Percentiles rank a stretch among this genome's conserved stretches.
These are phyloP conservation scores for Candida anutae DNA, from an alignment of 1,139 yeast species.

Conservation along the genomic window DNA sequence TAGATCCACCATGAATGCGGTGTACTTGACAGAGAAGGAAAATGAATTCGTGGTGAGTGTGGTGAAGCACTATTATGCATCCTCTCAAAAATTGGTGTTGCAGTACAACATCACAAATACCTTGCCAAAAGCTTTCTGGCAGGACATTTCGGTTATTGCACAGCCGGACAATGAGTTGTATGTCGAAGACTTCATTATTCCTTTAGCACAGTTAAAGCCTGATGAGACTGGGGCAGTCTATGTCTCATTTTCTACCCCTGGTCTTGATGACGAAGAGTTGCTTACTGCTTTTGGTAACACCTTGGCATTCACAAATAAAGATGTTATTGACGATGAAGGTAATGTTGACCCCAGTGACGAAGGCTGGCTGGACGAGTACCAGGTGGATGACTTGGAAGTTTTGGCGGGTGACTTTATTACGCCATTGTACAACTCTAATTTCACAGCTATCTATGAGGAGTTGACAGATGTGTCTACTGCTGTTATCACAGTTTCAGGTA, in stretches of 20 bases:
- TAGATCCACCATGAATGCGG: conserved; percentile 54
- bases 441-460: conserved; percentile 68
- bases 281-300: conserved; percentile 59
- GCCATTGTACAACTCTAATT: conserved; percentile 75
- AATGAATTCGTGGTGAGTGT: conserved; percentile 89
- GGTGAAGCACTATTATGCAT: conserved; percentile 69
- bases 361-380: conserved; percentile 92
- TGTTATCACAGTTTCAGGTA: conserved; percentile 31
- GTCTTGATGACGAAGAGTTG: conserved; percentile 28
- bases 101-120: conserved; percentile 87
- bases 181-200: conserved; percentile 66
- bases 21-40: conserved; percentile 81
- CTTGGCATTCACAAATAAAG: conserved; percentile 71
- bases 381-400: conserved; percentile 72
- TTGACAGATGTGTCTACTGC: conserved; percentile 33
- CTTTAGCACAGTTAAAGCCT: conserved; percentile 68
- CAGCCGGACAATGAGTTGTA: conserved; percentile 56
- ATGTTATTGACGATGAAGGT: conserved; percentile 68
- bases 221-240: conserved; percentile 68
- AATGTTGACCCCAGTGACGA: conserved; percentile 64
- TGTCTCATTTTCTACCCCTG: conserved; percentile 64
- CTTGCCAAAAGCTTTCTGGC: conserved; percentile 66
- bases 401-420: conserved; percentile 75
- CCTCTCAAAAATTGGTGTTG: conserved; percentile 62
- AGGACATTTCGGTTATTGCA: conserved; percentile 68